Conservation (phyloP, 2,329 filamentous ascomycete genomes). For the Trichoderma sp. region DNA sequence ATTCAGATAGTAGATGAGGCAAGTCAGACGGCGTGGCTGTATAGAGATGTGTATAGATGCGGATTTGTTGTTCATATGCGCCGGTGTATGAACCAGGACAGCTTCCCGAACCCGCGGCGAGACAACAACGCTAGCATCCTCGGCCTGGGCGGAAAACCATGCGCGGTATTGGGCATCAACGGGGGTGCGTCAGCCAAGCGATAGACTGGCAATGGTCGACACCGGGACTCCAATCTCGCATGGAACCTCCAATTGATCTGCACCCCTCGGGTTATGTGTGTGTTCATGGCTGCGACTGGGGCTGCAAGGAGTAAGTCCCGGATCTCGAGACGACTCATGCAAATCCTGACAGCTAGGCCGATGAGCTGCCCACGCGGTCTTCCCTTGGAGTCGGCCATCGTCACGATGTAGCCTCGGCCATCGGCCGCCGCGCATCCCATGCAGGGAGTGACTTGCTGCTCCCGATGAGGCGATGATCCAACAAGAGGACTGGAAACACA, state of each 20-base stretch:
- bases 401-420: constrained; percentile 3
- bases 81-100: constrained; percentile 11
- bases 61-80: constrained; percentile 1
- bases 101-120: not conserved
- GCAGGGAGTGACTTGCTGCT: constrained; percentile 9
- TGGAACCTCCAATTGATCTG: not conserved
- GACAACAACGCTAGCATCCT: constrained; percentile 16
- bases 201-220: not conserved
- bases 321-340: constrained; percentile 13
- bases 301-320: not conserved
- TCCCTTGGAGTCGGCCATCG: constrained; percentile 11
- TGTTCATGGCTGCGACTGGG: not conserved
- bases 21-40: not conserved
- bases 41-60: not conserved
- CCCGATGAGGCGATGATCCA: not conserved
- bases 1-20: not conserved
- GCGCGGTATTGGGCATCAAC: constrained; percentile 11
- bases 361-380: too few species aligned
- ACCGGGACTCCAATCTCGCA: not conserved
- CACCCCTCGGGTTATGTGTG: not conserved
- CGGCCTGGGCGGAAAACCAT: constrained; percentile 2
- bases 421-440: not conserved
- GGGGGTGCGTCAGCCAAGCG: not conserved
- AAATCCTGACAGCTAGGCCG: not conserved
- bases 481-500: constrained; percentile 1